phyloP scores from a whole-genome alignment of 306 rosid genomes.

The Argentina anserina region DNA sequence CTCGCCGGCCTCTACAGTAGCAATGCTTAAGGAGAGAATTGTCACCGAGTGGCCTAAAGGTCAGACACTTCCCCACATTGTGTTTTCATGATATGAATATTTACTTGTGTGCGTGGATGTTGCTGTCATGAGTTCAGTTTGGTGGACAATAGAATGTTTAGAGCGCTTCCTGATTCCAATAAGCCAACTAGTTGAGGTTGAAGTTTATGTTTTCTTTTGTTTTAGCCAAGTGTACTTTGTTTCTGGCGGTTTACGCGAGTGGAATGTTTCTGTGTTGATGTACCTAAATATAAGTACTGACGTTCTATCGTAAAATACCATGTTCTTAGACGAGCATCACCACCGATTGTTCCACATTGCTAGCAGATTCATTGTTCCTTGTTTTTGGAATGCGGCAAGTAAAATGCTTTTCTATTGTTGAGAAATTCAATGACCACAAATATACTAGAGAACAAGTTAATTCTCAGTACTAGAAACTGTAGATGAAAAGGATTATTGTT shows the following conservation, averaged over 20 bases:
- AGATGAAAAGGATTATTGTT: neutral
- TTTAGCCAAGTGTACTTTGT: neutral
- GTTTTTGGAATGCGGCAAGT: neutral
- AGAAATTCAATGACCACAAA: neutral
- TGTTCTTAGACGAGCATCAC: neutral
- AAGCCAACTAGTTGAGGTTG: neutral
- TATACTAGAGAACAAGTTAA: neutral
- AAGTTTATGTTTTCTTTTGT: neutral
- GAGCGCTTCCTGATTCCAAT: neutral
- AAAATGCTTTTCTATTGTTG: neutral
- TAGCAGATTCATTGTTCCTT: neutral
- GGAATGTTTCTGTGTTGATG: neutral
- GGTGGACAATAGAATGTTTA: neutral
- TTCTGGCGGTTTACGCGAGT: neutral
- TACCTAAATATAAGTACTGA: neutral
- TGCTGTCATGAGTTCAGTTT: neutral
- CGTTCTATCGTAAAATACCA: neutral
- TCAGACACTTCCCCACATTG: slow-evolving; percentile 20
- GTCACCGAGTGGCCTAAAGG: slow-evolving; percentile 91
- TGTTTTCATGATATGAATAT: neutral
- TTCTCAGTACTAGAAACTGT: neutral
- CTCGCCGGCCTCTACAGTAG: slow-evolving; percentile 66
- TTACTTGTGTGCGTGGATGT: neutral
- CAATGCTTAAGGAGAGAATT: slow-evolving; percentile 75
- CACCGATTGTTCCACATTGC: neutral